Percentiles rank a stretch among this genome's conserved stretches.
Evolutionary conservation across 2,329 filamentous ascomycete species (phyloP).

Genomic region (Cladorrhinum sp.): DNA sequence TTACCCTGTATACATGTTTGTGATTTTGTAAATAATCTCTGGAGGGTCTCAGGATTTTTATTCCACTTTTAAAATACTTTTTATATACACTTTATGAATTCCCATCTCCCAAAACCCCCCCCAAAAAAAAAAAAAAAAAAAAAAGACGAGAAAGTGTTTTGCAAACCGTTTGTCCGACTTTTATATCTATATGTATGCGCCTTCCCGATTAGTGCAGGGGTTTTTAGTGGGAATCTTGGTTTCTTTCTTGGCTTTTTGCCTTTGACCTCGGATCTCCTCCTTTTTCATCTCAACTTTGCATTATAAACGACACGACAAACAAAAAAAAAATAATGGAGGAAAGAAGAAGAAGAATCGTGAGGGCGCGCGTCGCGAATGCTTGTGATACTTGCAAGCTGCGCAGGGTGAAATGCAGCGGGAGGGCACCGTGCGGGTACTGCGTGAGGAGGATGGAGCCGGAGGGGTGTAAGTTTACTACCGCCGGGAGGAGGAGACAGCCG

Average conservation of each 20-base stretch:
- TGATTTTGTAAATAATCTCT: no score
- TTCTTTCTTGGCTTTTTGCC: background rate
- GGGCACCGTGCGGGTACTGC: slow-evolving; percentile 52
- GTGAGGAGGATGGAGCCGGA: slow-evolving; percentile 41
- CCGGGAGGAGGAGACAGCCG: slow-evolving; percentile 38
- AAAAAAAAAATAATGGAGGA: slow-evolving; percentile 22
- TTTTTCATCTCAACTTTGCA: background rate
- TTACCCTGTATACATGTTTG: no score
- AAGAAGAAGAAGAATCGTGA: slow-evolving; percentile 17
- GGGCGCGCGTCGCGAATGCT: slow-evolving; percentile 47
- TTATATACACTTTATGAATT: no score
- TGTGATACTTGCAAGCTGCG: slow-evolving; percentile 54
- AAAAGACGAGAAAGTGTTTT: background rate
- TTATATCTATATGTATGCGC: background rate
- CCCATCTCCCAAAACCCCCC: no score
- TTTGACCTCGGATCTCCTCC: background rate
- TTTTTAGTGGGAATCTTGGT: background rate
- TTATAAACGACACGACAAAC: no score
- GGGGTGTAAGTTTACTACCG: slow-evolving; percentile 48
- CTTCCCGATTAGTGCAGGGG: slow-evolving; percentile 7
- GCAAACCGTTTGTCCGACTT: background rate
- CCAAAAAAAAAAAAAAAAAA: no score
- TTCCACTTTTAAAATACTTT: no score
- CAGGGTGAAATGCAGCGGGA: slow-evolving; percentile 55
- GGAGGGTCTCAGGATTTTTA: no score